These are phyloP conservation scores for Boehmeria nivea DNA, from an alignment of 306 rosid genomes.

Conservation along the genomic window DNA sequence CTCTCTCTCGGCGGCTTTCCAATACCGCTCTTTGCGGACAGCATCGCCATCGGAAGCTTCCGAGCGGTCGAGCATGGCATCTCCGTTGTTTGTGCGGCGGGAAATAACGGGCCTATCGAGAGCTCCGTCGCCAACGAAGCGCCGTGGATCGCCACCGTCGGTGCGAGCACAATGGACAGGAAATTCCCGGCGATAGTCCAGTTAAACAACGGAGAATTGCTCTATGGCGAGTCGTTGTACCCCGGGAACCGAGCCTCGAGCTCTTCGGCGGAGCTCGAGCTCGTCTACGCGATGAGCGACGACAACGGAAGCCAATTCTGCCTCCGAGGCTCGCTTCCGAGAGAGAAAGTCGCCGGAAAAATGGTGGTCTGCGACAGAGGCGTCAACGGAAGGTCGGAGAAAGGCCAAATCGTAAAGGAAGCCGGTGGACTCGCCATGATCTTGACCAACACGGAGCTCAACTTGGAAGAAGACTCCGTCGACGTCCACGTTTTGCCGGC, in stretches of 20 bases:
- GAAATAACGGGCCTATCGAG: constrained; percentile 70
- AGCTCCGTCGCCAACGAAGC: constrained; percentile 92
- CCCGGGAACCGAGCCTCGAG: constrained; percentile 31
- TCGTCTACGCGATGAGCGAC: constrained; percentile 47
- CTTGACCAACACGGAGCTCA: constrained; percentile 67
- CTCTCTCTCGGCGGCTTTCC: constrained; percentile 87
- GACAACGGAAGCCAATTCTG: constrained; percentile 59
- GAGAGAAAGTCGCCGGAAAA: constrained; percentile 62
- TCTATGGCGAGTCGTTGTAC: constrained; percentile 77
- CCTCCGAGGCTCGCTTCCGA: constrained; percentile 70
- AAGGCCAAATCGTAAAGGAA: constrained; percentile 81
- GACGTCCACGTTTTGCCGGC: constrained; percentile 96
- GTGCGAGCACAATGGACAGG: constrained; percentile 78
- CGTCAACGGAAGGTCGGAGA: constrained; percentile 77
- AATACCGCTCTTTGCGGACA: constrained; percentile 65
- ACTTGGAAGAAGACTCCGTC: constrained; percentile 78
- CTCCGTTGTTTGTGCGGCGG: constrained; percentile 78
- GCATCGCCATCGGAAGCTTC: constrained; percentile 79
- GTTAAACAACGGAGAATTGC: constrained; percentile 54
- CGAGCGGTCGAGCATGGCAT: constrained; percentile 83
- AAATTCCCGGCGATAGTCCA: constrained; percentile 66
- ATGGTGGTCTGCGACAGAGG: constrained; percentile 91
- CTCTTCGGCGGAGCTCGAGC: constrained; percentile 38
- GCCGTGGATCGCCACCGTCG: constrained; percentile 88
- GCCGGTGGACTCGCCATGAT: constrained; percentile 92